These are phyloP conservation scores for Aristolochia fimbriata DNA, from an alignment of 164 flowering plant genomes.

Conservation along the genomic window DNA sequence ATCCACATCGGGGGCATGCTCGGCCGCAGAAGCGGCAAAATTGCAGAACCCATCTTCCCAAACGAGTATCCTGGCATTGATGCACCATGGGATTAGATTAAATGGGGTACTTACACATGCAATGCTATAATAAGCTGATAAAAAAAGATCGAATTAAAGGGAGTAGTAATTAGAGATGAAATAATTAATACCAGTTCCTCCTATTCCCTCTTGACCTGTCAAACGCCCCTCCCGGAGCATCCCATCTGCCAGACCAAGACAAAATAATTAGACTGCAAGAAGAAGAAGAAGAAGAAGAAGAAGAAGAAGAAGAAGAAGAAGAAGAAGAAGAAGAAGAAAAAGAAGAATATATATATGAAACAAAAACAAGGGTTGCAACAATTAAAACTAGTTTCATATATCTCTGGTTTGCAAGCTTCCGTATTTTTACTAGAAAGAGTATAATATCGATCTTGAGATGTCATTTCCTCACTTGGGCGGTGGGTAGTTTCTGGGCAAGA, in stretches of 20 bases:
- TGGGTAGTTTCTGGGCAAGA: conserved; percentile 93
- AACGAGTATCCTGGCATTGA: conserved; percentile 63
- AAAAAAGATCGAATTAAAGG: background rate
- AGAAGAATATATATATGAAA: background rate
- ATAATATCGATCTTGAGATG: background rate
- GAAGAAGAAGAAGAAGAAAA: background rate
- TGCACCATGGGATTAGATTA: conserved; percentile 3
- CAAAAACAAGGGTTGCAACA: too few species aligned
- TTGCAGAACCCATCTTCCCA: conserved; percentile 99
- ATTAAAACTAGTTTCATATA: too few species aligned
- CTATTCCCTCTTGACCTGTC: conserved; percentile 95
- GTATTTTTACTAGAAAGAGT: background rate
- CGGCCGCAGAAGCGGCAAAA: conserved; percentile 58
- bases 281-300: background rate
- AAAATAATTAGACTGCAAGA: background rate
- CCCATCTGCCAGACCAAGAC: conserved; percentile 53
- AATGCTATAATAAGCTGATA: background rate
- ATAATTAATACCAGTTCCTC: conserved; percentile 75
- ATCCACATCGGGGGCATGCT: conserved; percentile 23
- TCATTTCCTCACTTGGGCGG: conserved; percentile 73
- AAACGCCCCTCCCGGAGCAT: conserved; percentile 72
- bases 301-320: background rate
- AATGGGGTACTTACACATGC: background rate
- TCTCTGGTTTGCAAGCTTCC: background rate
- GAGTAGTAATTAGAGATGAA: background rate